These are phyloP conservation scores for Dioscorea cayenensis DNA, from an alignment of 116 monocot genomes.

Conservation along the genomic window DNA sequence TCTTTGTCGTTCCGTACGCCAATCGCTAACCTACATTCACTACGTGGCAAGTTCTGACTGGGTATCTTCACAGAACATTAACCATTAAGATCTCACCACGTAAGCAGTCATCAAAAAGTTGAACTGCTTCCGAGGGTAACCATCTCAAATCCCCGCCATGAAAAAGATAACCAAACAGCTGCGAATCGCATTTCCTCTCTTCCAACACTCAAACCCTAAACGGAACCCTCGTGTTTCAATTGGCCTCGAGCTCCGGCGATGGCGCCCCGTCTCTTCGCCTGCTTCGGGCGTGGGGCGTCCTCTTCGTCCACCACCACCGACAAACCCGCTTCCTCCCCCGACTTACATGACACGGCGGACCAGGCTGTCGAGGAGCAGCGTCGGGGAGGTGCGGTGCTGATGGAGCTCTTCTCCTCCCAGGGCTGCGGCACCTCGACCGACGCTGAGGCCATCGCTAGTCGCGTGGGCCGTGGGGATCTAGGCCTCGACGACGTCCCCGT, in stretches of 20 bases:
- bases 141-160: not conserved
- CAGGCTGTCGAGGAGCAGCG: constrained; percentile 46
- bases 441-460: constrained; percentile 55
- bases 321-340: not conserved
- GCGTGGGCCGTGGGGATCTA: constrained; percentile 50
- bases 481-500: constrained; percentile 9
- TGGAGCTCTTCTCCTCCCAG: constrained; percentile 96
- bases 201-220: not conserved
- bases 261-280: constrained; percentile 47
- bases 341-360: constrained; percentile 24
- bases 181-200: not conserved
- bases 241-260: not conserved
- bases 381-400: constrained; percentile 50
- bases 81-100: not conserved
- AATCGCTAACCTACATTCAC: no score
- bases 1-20: no score
- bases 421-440: constrained; percentile 83
- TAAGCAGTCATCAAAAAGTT: not conserved
- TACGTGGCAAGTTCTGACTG: not conserved
- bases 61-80: not conserved
- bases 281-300: constrained; percentile 59
- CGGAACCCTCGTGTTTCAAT: not conserved
- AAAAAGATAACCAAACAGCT: not conserved
- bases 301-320: not conserved
- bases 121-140: not conserved